Base-by-base conservation (phyloP, 176 grass and related monocot species). In the Cymbopogon citratus region DNA sequence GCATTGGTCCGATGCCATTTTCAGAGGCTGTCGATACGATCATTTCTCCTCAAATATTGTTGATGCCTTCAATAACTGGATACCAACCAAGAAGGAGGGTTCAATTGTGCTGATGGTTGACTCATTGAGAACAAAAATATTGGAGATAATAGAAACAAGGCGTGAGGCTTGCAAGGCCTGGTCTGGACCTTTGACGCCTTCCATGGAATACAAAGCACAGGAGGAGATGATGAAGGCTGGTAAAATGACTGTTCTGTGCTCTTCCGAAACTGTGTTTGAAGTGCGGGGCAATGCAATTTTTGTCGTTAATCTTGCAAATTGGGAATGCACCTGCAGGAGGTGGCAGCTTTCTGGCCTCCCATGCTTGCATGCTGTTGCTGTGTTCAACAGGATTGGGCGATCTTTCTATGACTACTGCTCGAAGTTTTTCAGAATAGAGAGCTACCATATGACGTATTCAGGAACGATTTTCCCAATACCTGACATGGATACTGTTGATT, bases 1-100 rank as follows among this genome's bases (percentile, higher is more conserved):
- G 69, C 87, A 94, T 76, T 98, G 95, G 95, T 98, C 95, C 33
- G 95, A 98, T 80, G 88, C 92, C 48, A 84, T 98, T 85, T 98
- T 98, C 81, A 87, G 72, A 65, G 95, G 95, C 15, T 94, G 86
- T 24, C 84, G 95, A 67, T 98, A 92, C 77, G 95, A 95, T 60
- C 92, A 98, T 89, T 98, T 93, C 71, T 98, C 95, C 21, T 93
- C 73, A 3, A 93, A 95, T 81, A 93, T 95, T 84, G 88, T 91
- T 26, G 95, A 98, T 69, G 85, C 79, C 40, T 98, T 98, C 74
- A 98, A 88, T 81, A 95, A 94, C 76, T 98, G 92, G 95, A 93
- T 98, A 91, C 92, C 95, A 12, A 86, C 87, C 27, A 98, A 93
- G 75, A 91, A 90, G 79, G 95, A 98, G 85, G 81, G 87, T 38